Evolutionary conservation across 1,284 basidiomycete genomes (phyloP).

Genomic region (Chondrostereum purpureum): DNA sequence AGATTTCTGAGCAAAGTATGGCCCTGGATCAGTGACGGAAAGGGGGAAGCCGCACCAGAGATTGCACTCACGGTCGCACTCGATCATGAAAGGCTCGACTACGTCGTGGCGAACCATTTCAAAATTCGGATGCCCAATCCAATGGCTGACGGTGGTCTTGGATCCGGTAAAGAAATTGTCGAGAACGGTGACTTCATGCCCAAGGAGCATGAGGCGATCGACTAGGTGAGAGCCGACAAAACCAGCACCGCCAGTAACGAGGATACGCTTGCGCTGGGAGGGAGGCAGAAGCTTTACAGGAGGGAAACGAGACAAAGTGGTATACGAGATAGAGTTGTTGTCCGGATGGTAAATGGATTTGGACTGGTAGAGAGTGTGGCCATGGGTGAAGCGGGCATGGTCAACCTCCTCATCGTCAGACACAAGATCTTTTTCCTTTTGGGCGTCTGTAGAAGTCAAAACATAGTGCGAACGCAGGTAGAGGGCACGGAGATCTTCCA

Average conservation of each 20-base stretch:
- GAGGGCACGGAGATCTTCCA: slow-evolving; percentile 75
- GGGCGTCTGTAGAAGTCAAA: slow-evolving; percentile 34
- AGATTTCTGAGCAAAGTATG: slow-evolving; percentile 66
- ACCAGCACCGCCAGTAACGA: slow-evolving; percentile 94
- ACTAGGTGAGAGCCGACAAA: slow-evolving; percentile 98
- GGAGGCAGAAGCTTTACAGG: slow-evolving; percentile 84
- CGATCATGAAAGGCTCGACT: slow-evolving; percentile 93
- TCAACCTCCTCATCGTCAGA: slow-evolving; percentile 34
- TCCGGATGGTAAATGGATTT: slow-evolving; percentile 81
- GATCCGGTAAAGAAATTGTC: slow-evolving; percentile 99
- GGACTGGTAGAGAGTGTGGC: slow-evolving; percentile 59
- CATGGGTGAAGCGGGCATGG: slow-evolving; percentile 50
- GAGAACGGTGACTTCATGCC: slow-evolving; percentile 94
- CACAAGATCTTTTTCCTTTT: slow-evolving; percentile 30
- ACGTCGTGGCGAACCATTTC: slow-evolving; percentile 97
- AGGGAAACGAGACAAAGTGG: slow-evolving; percentile 84
- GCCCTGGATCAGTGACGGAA: slow-evolving; percentile 6
- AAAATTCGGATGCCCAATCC: slow-evolving; percentile 97
- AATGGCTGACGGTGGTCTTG: slow-evolving; percentile 89
- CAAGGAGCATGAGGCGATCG: slow-evolving; percentile 94
- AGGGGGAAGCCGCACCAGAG: slow-evolving; percentile 7
- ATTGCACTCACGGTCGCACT: slow-evolving; percentile 86
- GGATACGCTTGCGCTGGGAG: slow-evolving; percentile 76
- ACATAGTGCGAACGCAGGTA: slow-evolving; percentile 83
- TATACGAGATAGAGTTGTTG: slow-evolving; percentile 80